Evolutionary conservation across 257 asterid species (phyloP).

Genomic region (Solanum habrochaites): DNA sequence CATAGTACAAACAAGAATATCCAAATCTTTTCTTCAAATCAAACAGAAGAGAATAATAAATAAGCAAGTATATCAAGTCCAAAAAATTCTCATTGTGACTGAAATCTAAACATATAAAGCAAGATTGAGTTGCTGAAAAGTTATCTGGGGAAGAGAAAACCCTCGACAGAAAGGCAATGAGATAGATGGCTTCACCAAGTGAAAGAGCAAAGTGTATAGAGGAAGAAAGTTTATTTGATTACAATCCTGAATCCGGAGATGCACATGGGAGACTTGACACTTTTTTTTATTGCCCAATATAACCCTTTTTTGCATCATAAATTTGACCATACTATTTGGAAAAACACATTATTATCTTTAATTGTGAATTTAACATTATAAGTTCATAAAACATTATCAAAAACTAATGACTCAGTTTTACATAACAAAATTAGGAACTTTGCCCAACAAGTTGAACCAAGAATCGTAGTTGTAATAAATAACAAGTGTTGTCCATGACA

Average conservation of each 20-base stretch:
- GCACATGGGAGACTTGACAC: background rate
- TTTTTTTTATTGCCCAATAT: background rate
- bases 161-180: background rate
- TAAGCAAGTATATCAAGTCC: background rate
- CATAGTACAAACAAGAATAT: slow-evolving; percentile 4
- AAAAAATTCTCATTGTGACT: background rate
- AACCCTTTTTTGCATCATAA: too few species aligned
- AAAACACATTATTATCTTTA: too few species aligned
- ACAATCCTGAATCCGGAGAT: background rate
- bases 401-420: too few species aligned
- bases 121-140: background rate
- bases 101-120: background rate
- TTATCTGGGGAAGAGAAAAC: background rate
- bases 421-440: too few species aligned
- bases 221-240: background rate
- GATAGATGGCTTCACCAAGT: background rate
- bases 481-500: too few species aligned
- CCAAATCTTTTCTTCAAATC: background rate
- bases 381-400: too few species aligned
- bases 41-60: too few species aligned
- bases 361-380: too few species aligned
- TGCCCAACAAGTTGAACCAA: too few species aligned
- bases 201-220: background rate
- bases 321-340: too few species aligned
- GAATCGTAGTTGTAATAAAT: too few species aligned